phyloP scores from a whole-genome alignment of 805 yeast genomes.

The Lipomyces yamadae region DNA sequence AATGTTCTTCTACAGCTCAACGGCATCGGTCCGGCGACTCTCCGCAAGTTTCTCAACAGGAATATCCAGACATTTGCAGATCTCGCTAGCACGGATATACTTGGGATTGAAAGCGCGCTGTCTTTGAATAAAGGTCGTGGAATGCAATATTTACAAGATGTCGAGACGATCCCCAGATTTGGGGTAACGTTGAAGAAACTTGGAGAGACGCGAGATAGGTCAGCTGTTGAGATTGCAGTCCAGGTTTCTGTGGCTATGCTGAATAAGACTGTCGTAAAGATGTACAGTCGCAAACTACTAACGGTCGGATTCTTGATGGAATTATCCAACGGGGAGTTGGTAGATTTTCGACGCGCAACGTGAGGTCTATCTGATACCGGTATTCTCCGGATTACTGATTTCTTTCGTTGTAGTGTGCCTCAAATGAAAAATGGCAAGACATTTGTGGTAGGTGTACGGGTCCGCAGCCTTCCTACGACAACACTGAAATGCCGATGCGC shows the following conservation, averaged over 20 bases:
- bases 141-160: slow-evolving; percentile 46
- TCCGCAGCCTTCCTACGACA: slow-evolving; percentile 9
- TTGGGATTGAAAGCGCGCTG: slow-evolving; percentile 51
- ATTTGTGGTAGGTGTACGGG: slow-evolving; percentile 1
- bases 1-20: slow-evolving; percentile 55
- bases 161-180: slow-evolving; percentile 49
- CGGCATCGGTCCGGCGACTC: slow-evolving; percentile 52
- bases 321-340: slow-evolving; percentile 46
- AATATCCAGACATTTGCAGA: slow-evolving; percentile 47
- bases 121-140: slow-evolving; percentile 53
- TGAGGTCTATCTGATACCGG: neutral
- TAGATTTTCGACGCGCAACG: slow-evolving; percentile 54
- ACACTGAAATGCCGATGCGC: slow-evolving; percentile 10
- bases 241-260: slow-evolving; percentile 39
- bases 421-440: slow-evolving; percentile 13
- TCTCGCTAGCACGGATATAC: slow-evolving; percentile 42
- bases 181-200: slow-evolving; percentile 35
- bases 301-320: slow-evolving; percentile 46
- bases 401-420: slow-evolving; percentile 4
- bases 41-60: slow-evolving; percentile 48
- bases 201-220: slow-evolving; percentile 26
- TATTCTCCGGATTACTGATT: neutral
- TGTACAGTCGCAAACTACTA: slow-evolving; percentile 37
- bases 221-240: slow-evolving; percentile 34
- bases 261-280: slow-evolving; percentile 41